Conservation (phyloP, 2,329 filamentous ascomycete species). For the Talaromyces islandicus region DNA sequence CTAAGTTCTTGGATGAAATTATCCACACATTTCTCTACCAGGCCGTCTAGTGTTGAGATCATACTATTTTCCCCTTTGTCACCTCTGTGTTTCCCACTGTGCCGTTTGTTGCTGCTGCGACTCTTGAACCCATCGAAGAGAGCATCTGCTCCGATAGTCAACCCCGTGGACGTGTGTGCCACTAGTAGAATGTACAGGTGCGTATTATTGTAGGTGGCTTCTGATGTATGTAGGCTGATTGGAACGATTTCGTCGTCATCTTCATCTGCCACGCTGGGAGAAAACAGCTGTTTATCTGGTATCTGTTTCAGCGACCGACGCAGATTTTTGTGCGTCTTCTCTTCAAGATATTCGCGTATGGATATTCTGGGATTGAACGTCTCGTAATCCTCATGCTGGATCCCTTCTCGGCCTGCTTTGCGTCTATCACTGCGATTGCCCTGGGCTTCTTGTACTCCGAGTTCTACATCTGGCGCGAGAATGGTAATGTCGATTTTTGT, state of each 20-base stretch:
- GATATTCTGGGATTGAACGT: constrained; percentile 7
- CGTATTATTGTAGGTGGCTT: constrained; percentile 39
- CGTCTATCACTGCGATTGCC: constrained; percentile 3
- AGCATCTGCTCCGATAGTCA: constrained; percentile 47
- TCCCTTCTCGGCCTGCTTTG: not conserved
- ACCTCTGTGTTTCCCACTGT: not conserved
- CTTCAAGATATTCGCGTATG: constrained; percentile 21
- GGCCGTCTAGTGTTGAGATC: constrained; percentile 21
- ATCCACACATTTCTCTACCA: constrained; percentile 40
- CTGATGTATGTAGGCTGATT: constrained; percentile 28
- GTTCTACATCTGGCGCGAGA: constrained; percentile 27
- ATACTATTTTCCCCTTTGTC: constrained; percentile 14
- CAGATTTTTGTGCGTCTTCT: constrained; percentile 14
- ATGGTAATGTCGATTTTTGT: constrained; percentile 33
- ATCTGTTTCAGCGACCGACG: constrained; percentile 14
- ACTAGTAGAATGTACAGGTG: constrained; percentile 52
- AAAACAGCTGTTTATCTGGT: not conserved
- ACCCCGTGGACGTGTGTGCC: constrained; percentile 44
- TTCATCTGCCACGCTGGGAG: not conserved
- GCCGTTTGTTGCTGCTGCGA: not conserved
- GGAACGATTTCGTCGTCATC: constrained; percentile 14
- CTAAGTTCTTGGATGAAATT: constrained; percentile 43
- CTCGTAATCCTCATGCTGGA: not conserved
- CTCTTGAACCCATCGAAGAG: constrained; percentile 34
- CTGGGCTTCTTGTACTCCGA: constrained; percentile 5